phyloP scores from a whole-genome alignment of 306 rosid species.

The Ziziphus jujuba region DNA sequence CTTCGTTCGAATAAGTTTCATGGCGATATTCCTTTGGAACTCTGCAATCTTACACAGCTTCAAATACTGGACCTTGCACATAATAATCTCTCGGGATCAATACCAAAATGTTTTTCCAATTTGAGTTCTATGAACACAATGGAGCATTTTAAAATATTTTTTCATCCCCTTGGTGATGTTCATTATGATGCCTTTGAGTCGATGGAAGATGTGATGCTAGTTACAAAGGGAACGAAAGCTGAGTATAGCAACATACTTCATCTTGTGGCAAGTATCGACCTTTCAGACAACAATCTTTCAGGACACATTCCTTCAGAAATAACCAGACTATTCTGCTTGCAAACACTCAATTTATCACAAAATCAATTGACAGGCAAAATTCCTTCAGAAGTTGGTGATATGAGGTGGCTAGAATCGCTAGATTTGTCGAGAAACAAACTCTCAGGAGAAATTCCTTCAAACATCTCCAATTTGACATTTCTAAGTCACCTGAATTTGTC shows the following conservation, averaged over 20 bases:
- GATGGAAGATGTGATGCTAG: not conserved
- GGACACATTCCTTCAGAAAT: conserved; percentile 13
- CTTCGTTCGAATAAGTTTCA: conserved; percentile 20
- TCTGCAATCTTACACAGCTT: conserved; percentile 6
- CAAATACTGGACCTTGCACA: conserved; percentile 21
- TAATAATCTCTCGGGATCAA: conserved; percentile 14
- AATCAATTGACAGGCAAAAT: conserved; percentile 7
- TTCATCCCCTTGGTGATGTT: not conserved
- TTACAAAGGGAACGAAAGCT: conserved; percentile 5
- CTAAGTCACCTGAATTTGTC: conserved; percentile 17
- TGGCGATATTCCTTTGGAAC: conserved; percentile 14
- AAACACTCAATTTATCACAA: not conserved
- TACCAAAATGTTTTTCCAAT: conserved; percentile 23
- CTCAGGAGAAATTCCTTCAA: conserved; percentile 5
- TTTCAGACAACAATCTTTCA: conserved; percentile 4
- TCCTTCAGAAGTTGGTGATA: not conserved
- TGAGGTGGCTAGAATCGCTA: not conserved
- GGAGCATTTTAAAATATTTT: too few species aligned
- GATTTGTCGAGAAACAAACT: conserved; percentile 17
- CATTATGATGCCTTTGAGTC: too few species aligned
- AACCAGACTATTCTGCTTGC: not conserved
- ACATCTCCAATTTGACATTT: conserved; percentile 1
- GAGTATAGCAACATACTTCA: not conserved
- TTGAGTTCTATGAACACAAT: not conserved
- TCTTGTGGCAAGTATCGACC: conserved; percentile 4